These are phyloP conservation scores for Aegilops speltoides DNA, from an alignment of 176 grass and related monocot species.

Conservation along the genomic window DNA sequence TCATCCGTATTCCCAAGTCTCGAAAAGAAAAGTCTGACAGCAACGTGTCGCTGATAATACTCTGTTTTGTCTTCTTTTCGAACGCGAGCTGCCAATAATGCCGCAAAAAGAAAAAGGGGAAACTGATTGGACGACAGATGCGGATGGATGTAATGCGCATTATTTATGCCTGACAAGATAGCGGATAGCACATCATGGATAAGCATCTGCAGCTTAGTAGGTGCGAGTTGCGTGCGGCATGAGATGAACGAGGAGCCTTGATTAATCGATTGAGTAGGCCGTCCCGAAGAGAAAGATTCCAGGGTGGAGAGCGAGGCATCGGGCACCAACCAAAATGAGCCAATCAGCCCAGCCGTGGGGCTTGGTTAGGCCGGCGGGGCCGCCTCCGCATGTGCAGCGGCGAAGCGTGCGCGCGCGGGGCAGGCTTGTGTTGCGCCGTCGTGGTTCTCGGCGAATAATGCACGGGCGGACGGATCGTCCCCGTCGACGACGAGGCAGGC, in stretches of 20 bases:
- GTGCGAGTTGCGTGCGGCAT: constrained; percentile 4
- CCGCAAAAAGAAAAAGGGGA: neutral
- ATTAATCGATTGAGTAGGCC: neutral
- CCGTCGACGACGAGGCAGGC: neutral
- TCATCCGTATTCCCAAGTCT: neutral
- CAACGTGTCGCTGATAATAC: neutral
- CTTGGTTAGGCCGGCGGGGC: neutral
- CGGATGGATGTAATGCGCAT: neutral
- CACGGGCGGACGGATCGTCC: neutral
- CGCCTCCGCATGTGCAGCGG: neutral
- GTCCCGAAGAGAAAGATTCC: neutral
- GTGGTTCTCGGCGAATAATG: constrained; percentile 22
- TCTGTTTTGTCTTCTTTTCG: neutral
- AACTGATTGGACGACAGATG: neutral
- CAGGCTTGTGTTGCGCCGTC: neutral
- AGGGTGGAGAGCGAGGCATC: neutral
- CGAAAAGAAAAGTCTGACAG: neutral
- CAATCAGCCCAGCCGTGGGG: neutral
- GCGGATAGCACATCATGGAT: constrained; percentile 12
- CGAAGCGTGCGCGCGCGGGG: neutral
- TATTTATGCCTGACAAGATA: neutral
- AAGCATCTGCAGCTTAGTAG: neutral
- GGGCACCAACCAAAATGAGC: neutral
- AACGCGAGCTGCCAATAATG: neutral
- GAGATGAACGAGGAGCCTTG: neutral